Percentiles rank a stretch among this genome's conserved stretches.
Conservation (phyloP, 768 basidiomycete genomes). For the Pleurotus platypus region DNA sequence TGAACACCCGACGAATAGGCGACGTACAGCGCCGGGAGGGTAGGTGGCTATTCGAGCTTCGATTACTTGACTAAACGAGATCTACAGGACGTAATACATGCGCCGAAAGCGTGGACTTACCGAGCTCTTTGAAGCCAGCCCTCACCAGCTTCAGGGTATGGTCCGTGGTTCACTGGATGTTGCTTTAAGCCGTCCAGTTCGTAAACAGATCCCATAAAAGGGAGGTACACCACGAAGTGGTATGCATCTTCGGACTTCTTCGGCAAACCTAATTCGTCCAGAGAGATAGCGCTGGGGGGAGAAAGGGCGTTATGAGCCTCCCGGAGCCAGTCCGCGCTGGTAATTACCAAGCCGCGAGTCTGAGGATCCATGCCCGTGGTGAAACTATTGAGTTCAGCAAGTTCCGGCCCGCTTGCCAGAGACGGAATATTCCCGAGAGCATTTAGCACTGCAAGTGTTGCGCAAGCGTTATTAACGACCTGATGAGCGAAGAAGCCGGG, state of each 20-base stretch:
- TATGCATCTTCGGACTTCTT: constrained; percentile 81
- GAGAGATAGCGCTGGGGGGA: constrained; percentile 82
- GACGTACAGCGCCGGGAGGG: constrained; percentile 78
- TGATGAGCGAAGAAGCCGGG: constrained; percentile 90
- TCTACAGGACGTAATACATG: constrained; percentile 16
- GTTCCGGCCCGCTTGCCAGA: constrained; percentile 59
- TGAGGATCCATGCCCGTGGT: constrained; percentile 85
- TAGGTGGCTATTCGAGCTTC: constrained; percentile 89
- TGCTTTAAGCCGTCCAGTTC: constrained; percentile 91
- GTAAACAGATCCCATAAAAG: constrained; percentile 78
- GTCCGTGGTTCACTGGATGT: constrained; percentile 78
- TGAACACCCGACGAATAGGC: constrained; percentile 7
- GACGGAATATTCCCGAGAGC: constrained; percentile 80
- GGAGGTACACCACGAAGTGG: constrained; percentile 94
- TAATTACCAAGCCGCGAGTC: constrained; percentile 76
- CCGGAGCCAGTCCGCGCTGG: constrained; percentile 75
- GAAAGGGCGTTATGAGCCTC: constrained; percentile 93
- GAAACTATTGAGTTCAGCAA: constrained; percentile 73
- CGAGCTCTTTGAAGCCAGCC: constrained; percentile 85
- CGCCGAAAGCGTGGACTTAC: constrained; percentile 31
- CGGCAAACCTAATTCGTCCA: constrained; percentile 76
- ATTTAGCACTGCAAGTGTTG: constrained; percentile 91
- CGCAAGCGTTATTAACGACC: constrained; percentile 96
- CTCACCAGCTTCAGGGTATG: constrained; percentile 61
- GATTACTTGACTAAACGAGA: constrained; percentile 63